Evolutionary conservation across 352 stramenopile genomes (phyloP).

Genomic region (Pythium graminicola): DNA sequence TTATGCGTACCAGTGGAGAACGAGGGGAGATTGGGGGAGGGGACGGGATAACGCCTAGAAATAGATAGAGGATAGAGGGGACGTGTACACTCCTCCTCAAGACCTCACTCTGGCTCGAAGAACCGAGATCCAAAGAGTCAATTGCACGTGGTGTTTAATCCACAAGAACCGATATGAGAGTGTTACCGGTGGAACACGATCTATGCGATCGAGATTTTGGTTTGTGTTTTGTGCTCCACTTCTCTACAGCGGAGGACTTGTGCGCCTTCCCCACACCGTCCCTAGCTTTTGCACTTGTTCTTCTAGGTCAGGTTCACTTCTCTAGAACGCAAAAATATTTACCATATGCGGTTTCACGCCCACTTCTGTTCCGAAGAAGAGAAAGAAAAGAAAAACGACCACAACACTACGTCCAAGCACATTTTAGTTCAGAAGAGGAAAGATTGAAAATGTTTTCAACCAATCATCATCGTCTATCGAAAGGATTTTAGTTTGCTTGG

Average conservation of each 20-base stretch:
- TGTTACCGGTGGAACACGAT: neutral
- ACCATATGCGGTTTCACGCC: conserved; percentile 2
- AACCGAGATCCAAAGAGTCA: neutral
- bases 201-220: neutral
- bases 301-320: conserved; percentile 2
- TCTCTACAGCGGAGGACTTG: conserved; percentile 1
- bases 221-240: conserved; percentile 7
- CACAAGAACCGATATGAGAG: neutral
- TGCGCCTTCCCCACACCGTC: neutral
- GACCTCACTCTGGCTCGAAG: neutral
- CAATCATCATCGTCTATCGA: too few species aligned
- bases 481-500: too few species aligned
- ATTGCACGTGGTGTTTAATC: too few species aligned
- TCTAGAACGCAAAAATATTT: conserved; percentile 14
- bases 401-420: neutral
- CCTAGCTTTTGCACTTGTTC: neutral
- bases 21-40: conserved; percentile 1
- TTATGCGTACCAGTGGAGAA: neutral
- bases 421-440: neutral
- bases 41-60: neutral
- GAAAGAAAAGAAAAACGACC: conserved; percentile 1
- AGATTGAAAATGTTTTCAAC: too few species aligned
- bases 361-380: neutral
- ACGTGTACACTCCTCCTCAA: neutral
- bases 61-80: neutral